These are phyloP conservation scores for Penicillium atrosanguineum DNA, from an alignment of 495 filamentous ascomycete species.

Conservation along the genomic window DNA sequence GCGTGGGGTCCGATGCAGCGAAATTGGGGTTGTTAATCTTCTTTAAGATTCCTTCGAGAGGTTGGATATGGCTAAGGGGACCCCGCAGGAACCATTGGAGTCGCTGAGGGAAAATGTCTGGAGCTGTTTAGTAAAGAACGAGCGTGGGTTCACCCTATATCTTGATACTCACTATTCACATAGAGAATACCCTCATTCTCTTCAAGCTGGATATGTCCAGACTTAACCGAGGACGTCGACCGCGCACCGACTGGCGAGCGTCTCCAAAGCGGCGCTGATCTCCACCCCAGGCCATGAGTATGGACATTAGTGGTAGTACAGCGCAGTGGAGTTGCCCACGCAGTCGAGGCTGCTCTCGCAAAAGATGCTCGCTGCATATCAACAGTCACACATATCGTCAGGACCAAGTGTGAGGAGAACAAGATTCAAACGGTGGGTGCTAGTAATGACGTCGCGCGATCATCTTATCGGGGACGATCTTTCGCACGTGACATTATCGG, in stretches of 20 bases:
- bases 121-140: conserved; percentile 6
- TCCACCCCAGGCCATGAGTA: conserved; percentile 13
- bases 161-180: conserved; percentile 69
- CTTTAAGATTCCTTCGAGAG: conserved; percentile 60
- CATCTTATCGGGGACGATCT: conserved; percentile 10
- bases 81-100: conserved; percentile 64
- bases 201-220: conserved; percentile 71
- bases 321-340: conserved; percentile 1
- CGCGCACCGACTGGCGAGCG: conserved; percentile 8
- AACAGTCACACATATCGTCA: conserved; percentile 4
- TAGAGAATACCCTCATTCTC: conserved; percentile 80
- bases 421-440: conserved; percentile 6
- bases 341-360: conserved; percentile 5
- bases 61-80: conserved; percentile 55
- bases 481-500: conserved; percentile 14
- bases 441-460: conserved; percentile 14
- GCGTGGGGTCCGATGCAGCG: conserved; percentile 61
- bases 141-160: neutral
- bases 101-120: conserved; percentile 82
- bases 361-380: conserved; percentile 13
- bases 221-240: conserved; percentile 26
- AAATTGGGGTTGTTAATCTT: conserved; percentile 57
- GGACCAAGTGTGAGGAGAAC: neutral
- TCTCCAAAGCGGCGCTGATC: conserved; percentile 16
- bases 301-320: conserved; percentile 3